Percentiles rank a stretch among this genome's conserved stretches.
Conservation (phyloP, 164 flowering plant genomes). For the Magnolia kwangsiensis region DNA sequence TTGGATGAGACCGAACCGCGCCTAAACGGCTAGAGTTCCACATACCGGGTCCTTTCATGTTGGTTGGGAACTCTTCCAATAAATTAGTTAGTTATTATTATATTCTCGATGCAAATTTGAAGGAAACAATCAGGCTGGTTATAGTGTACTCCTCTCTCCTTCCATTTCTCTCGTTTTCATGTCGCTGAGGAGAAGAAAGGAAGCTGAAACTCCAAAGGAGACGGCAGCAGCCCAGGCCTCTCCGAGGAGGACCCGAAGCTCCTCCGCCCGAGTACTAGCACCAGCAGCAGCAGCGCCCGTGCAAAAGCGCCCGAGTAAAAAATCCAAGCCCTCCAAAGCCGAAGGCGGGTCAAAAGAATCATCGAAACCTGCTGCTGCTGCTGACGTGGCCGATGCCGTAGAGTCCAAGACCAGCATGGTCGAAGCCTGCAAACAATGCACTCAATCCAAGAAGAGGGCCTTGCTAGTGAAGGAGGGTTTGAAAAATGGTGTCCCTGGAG, state of each 20-base stretch:
- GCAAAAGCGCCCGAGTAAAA: background rate
- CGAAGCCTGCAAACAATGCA: slow-evolving; percentile 55
- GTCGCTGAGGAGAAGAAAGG: slow-evolving; percentile 6
- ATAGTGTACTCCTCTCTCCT: background rate
- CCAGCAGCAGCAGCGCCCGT: background rate
- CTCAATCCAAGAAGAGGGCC: slow-evolving; percentile 58
- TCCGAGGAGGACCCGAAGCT: slow-evolving; percentile 1
- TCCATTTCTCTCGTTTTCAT: background rate
- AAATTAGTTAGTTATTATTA: too few relatives aligned
- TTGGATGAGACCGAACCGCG: too few relatives aligned
- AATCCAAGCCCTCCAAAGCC: background rate
- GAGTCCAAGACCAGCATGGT: background rate
- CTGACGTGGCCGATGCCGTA: background rate
- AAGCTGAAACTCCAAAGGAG: background rate
- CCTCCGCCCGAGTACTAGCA: background rate
- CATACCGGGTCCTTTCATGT: too few relatives aligned
- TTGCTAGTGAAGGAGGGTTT: slow-evolving; percentile 48
- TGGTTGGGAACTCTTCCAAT: too few relatives aligned
- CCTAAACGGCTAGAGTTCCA: too few relatives aligned
- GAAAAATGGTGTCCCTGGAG: slow-evolving; percentile 48
- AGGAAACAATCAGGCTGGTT: too few relatives aligned
- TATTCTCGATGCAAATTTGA: too few relatives aligned
- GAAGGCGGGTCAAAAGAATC: background rate
- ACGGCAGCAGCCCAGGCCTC: background rate
- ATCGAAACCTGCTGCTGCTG: background rate